Conservation (phyloP, 495 filamentous ascomycete species). For the Barbatosphaeria neglecta region DNA sequence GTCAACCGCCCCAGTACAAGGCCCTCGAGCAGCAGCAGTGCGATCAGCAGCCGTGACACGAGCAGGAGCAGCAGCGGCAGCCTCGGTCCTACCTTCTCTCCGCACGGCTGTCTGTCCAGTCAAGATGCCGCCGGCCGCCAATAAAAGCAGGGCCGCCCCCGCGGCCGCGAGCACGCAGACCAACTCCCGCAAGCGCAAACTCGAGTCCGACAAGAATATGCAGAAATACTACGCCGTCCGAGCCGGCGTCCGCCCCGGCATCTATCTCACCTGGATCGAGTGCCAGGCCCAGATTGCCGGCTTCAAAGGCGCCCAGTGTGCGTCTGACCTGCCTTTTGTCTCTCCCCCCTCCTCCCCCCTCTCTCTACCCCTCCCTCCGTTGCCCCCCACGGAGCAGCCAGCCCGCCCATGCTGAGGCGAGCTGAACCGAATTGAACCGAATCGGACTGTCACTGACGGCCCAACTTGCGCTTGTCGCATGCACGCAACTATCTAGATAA, state of each 20-base stretch:
- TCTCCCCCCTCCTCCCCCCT: background rate
- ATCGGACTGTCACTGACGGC: no score
- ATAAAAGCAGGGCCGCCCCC: constrained; percentile 1
- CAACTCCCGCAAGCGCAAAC: constrained; percentile 29
- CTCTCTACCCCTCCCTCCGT: background rate
- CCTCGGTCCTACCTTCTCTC: background rate
- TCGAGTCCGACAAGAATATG: constrained; percentile 18
- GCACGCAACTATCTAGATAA: constrained; percentile 55
- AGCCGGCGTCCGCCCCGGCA: constrained; percentile 62
- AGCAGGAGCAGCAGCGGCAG: background rate
- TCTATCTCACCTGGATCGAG: constrained; percentile 77
- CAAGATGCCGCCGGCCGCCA: background rate
- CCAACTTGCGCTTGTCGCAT: no score
- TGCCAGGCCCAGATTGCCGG: constrained; percentile 74
- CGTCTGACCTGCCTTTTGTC: constrained; percentile 19
- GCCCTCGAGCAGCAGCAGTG: background rate
- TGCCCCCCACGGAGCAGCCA: no score
- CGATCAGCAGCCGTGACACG: background rate
- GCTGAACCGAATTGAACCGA: no score
- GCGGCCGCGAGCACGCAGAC: constrained; percentile 4
- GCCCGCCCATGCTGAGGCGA: no score
- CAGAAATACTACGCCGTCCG: constrained; percentile 85
- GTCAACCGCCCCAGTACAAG: no score
- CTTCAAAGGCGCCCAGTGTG: constrained; percentile 75
- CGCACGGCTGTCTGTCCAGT: background rate